Percentiles rank a stretch among this genome's conserved stretches.
These are phyloP conservation scores for Pyrenophora tritici-repentis DNA, from an alignment of 2,329 filamentous ascomycete genomes.

Conservation along the genomic window DNA sequence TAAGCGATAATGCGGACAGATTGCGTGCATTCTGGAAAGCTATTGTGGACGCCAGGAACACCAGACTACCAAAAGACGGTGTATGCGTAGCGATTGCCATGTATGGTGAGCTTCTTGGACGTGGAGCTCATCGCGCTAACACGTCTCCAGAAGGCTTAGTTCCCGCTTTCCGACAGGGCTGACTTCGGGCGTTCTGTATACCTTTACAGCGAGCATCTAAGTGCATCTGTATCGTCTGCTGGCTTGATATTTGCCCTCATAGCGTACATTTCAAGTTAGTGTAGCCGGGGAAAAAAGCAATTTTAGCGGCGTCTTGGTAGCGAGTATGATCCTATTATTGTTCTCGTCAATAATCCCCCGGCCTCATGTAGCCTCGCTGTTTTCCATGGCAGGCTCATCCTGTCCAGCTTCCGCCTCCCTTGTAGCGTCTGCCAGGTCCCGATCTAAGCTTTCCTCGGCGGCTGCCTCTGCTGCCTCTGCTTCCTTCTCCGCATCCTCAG, in stretches of 20 bases:
- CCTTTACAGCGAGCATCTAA: neutral
- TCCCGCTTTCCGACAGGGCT: conserved; percentile 29
- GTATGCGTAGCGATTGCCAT: conserved; percentile 12
- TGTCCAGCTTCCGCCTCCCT: conserved; percentile 5
- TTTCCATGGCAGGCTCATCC: neutral
- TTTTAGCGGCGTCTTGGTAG: too few species aligned
- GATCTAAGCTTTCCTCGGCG: conserved; percentile 5
- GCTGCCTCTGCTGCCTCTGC: conserved; percentile 19
- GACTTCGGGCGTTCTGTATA: conserved; percentile 1
- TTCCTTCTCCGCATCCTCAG: conserved; percentile 20
- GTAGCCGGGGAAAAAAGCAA: too few species aligned
- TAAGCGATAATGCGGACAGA: conserved; percentile 3
- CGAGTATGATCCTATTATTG: too few species aligned
- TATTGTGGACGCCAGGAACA: conserved; percentile 1
- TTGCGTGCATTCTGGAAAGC: conserved; percentile 1
- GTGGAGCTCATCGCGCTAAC: conserved; percentile 25
- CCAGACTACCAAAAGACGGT: conserved; percentile 5
- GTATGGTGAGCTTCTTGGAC: conserved; percentile 16
- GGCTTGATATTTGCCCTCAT: too few species aligned
- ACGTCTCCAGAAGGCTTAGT: conserved; percentile 37
- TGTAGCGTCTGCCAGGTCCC: conserved; percentile 9
- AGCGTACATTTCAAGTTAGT: too few species aligned
- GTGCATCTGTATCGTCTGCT: neutral
- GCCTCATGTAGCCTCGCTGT: neutral
- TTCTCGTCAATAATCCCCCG: neutral